Evolutionary conservation across 257 asterid genomes (phyloP), one percentile per base, ranked within the genome.

Genomic region (Euphrasia confusa): DNA sequence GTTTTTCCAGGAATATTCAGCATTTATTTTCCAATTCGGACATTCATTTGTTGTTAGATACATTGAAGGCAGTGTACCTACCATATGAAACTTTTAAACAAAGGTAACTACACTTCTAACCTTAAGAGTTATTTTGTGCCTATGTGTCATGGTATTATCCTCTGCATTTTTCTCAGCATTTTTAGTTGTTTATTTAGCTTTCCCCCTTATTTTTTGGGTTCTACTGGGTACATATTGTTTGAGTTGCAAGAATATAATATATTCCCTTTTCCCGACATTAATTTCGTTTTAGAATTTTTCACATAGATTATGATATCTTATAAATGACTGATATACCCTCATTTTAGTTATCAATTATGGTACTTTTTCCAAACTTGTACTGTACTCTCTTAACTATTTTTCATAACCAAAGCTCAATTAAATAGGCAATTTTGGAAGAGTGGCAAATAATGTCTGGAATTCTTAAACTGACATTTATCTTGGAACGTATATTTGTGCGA

Each of bases 61-160:
- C 95, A 26, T 63, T 93, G 84, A 89, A 89, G 81, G 90, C 97
- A 37, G 78, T 87, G 63, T 93, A 83, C 77, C 82, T 79, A 61
- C 97, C 99, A 53, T 93, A 75, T 57, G 97, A 89, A 81, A 74
- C 89, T 58, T 93, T 89, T 76, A 89, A 85, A 79, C 94, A 90
- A 67, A 82, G 87, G 97, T 83, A 75, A 55, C 68, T n/a, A 15
- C 54, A 40, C 60, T 35, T 53, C 56, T 60, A 30, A 55, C 54
- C 37, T 61, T 50, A 39, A 61, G 21, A 54, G 60, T 54, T 56
- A 28, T 33, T 33, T 24, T 2, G 47, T 37, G 15, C 72, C 63
- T 48, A n/a, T n/a, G 12, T 68, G 49, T 24, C 24, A 28, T 17
- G 48, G 26, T 52, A 14, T 66, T 61, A 61, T 10, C 62, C 53